Percentiles rank a stretch among this genome's conserved stretches.
These are phyloP conservation scores for Trametes sp. DNA, from an alignment of 1,284 basidiomycete species.

Conservation along the genomic window DNA sequence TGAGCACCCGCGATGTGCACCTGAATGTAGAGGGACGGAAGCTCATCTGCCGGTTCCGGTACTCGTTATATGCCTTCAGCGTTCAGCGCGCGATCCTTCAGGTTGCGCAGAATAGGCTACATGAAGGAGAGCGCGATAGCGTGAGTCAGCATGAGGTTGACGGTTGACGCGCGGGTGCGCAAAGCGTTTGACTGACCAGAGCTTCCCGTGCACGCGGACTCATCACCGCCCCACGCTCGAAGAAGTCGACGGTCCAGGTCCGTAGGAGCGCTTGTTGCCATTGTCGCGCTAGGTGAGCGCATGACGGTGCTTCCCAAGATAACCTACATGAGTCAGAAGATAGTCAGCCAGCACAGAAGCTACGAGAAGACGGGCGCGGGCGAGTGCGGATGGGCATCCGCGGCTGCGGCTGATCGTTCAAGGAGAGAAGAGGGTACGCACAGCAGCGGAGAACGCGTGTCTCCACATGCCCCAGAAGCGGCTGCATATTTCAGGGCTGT, in stretches of 20 bases:
- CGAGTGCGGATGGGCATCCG: not conserved
- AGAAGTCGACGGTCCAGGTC: conserved; percentile 44
- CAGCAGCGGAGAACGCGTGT: conserved; percentile 48
- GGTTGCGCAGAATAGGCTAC: conserved; percentile 39
- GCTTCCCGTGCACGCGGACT: conserved; percentile 40
- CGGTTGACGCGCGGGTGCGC: no score
- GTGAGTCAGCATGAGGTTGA: no score
- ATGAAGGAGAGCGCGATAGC: no score
- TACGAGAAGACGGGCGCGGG: not conserved
- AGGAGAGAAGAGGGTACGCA: conserved; percentile 33
- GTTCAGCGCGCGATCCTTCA: conserved; percentile 39
- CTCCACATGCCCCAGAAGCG: conserved; percentile 51
- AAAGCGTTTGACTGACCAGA: conserved; percentile 35
- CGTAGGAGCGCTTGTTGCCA: conserved; percentile 43
- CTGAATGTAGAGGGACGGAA: conserved; percentile 39
- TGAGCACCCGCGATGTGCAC: conserved; percentile 37
- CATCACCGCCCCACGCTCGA: conserved; percentile 38
- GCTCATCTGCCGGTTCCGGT: conserved; percentile 38
- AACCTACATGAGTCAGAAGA: conserved; percentile 33
- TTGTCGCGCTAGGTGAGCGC: conserved; percentile 42
- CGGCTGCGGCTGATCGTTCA: not conserved
- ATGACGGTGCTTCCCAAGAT: conserved; percentile 45
- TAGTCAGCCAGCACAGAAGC: not conserved
- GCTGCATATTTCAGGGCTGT: conserved; percentile 37
- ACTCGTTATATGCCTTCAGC: conserved; percentile 36